Evolutionary conservation across 768 basidiomycete species (phyloP).

Genomic region (Tephrocybe sp.): DNA sequence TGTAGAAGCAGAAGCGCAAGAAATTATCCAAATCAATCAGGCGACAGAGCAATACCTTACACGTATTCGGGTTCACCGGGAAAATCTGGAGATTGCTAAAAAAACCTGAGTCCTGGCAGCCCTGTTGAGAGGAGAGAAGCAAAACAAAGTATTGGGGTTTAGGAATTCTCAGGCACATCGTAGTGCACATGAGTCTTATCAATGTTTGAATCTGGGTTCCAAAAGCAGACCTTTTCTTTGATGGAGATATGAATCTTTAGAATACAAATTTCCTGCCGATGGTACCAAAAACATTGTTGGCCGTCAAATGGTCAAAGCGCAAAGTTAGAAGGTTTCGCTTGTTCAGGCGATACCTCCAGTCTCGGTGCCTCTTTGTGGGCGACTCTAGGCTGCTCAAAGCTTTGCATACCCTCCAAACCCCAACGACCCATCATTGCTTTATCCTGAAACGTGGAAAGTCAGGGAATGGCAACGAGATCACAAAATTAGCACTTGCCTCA

Average conservation of each 20-base stretch:
- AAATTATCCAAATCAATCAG: constrained; percentile 2
- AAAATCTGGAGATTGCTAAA: not conserved
- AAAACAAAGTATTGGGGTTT: constrained; percentile 6
- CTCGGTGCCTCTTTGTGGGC: constrained; percentile 50
- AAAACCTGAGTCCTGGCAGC: constrained; percentile 3
- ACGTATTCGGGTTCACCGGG: constrained; percentile 3
- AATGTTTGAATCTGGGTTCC: constrained; percentile 4
- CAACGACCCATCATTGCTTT: constrained; percentile 92
- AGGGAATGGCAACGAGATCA: not conserved
- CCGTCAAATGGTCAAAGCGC: constrained; percentile 1
- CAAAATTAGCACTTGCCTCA: constrained; percentile 48
- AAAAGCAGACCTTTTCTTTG: not conserved
- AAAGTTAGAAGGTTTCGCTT: not conserved
- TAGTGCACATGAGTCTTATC: constrained; percentile 5
- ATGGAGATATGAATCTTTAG: not conserved
- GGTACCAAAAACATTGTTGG: constrained; percentile 14
- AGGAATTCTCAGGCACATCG: constrained; percentile 17
- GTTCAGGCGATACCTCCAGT: constrained; percentile 15
- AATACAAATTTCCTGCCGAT: constrained; percentile 1
- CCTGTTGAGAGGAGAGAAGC: constrained; percentile 8
- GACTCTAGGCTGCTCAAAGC: constrained; percentile 76
- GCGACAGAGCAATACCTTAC: constrained; percentile 3
- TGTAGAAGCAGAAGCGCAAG: constrained; percentile 18
- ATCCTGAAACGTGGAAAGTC: constrained; percentile 49
- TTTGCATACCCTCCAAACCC: constrained; percentile 90